These are phyloP conservation scores for Lactarius hatsudake DNA, from an alignment of 768 basidiomycete genomes.

Conservation along the genomic window DNA sequence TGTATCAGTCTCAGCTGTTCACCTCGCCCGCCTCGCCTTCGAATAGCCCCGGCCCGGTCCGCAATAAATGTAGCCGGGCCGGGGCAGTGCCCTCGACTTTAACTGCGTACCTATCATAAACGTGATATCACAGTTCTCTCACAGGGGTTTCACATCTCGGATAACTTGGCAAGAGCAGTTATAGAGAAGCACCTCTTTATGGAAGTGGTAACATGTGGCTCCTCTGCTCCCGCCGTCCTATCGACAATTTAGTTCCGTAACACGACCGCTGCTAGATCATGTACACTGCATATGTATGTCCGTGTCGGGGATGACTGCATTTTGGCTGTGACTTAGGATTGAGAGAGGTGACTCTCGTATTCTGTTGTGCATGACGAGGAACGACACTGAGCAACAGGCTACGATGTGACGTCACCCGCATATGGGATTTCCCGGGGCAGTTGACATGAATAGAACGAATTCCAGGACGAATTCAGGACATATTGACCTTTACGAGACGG, in stretches of 20 bases:
- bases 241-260: neutral
- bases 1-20: neutral
- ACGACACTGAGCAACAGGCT: neutral
- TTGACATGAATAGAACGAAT: neutral
- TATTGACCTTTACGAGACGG: neutral
- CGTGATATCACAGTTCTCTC: conserved; percentile 10
- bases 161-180: neutral
- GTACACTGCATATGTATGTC: neutral
- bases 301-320: neutral
- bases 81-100: neutral
- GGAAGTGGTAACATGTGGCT: conserved; percentile 2
- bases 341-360: neutral
- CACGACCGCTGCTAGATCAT: neutral
- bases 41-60: neutral
- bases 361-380: no score
- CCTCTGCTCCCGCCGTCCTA: neutral
- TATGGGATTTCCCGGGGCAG: neutral
- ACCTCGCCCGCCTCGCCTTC: neutral
- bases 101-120: conserved; percentile 7
- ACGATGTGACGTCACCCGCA: conserved; percentile 12
- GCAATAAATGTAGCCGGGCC: neutral
- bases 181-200: conserved; percentile 4
- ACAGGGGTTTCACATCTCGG: neutral
- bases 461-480: neutral
- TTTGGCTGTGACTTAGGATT: neutral